A percentile compares a stretch with the other conserved stretches of the same genome.
Evolutionary conservation across 805 yeast genomes (phyloP).

Genomic region (Torulaspora delbrueckii): DNA sequence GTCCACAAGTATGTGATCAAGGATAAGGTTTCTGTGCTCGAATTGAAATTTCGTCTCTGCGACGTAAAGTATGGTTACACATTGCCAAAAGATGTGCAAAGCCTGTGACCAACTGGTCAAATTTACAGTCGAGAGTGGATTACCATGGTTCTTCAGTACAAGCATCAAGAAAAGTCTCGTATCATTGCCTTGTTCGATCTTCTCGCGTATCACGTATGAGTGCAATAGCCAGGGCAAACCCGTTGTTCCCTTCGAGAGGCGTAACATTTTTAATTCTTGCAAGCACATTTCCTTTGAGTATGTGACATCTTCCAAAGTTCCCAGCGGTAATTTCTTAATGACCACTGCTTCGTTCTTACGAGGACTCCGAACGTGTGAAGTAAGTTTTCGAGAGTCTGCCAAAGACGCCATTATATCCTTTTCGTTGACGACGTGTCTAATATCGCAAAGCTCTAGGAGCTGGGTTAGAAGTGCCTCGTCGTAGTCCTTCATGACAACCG

Average conservation of each 20-base stretch:
- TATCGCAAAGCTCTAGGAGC: conserved; percentile 25
- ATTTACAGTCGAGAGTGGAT: conserved; percentile 15
- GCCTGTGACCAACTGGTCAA: conserved; percentile 25
- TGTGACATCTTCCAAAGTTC: conserved; percentile 16
- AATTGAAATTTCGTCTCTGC: conserved; percentile 52
- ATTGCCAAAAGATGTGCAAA: conserved; percentile 48
- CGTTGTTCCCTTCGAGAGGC: conserved; percentile 27
- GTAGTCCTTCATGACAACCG: conserved; percentile 24
- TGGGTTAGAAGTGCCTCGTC: conserved; percentile 27
- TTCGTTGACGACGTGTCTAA: conserved; percentile 16
- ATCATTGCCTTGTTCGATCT: conserved; percentile 5
- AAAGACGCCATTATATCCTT: conserved; percentile 14
- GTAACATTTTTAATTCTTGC: conserved; percentile 27
- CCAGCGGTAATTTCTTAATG: conserved; percentile 22
- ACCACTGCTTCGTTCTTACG: conserved; percentile 16
- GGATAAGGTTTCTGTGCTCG: conserved; percentile 68
- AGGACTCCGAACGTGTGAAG: conserved; percentile 23
- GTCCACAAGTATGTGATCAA: conserved; percentile 57
- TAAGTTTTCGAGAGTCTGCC: conserved; percentile 12
- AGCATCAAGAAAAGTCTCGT: conserved; percentile 17
- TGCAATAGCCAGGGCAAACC: conserved; percentile 28
- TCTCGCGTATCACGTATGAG: conserved; percentile 21
- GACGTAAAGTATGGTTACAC: conserved; percentile 44
- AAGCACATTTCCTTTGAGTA: conserved; percentile 22
- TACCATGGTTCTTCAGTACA: conserved; percentile 30